Conservation (phyloP, 2,329 filamentous ascomycete genomes). For the Penicillium hordei region DNA sequence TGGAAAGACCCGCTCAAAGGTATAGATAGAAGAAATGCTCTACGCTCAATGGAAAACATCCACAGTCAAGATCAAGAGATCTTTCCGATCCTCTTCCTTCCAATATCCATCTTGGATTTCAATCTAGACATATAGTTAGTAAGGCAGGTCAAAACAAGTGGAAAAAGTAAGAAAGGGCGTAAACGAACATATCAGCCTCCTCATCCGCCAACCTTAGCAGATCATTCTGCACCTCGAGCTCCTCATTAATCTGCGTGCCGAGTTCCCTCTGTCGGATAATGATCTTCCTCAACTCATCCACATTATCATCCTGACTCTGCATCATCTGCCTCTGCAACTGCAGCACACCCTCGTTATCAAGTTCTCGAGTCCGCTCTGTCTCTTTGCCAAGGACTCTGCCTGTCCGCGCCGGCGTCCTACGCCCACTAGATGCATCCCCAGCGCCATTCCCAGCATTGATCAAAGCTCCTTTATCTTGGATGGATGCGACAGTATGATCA, state of each 20-base stretch:
- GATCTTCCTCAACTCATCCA: constrained; percentile 59
- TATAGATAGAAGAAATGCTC: neutral
- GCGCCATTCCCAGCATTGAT: constrained; percentile 30
- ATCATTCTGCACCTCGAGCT: constrained; percentile 62
- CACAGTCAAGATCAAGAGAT: constrained; percentile 39
- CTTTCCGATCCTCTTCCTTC: constrained; percentile 48
- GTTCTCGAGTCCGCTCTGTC: constrained; percentile 61
- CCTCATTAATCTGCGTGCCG: constrained; percentile 62
- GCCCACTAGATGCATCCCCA: constrained; percentile 12
- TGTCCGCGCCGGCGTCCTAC: constrained; percentile 39
- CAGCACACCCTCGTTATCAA: constrained; percentile 64
- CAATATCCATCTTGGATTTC: constrained; percentile 48
- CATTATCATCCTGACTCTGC: constrained; percentile 60
- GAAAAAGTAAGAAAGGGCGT: neutral
- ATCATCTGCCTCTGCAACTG: constrained; percentile 64
- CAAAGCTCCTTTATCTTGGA: constrained; percentile 48
- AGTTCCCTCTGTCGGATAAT: constrained; percentile 61
- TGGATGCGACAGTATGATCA: constrained; percentile 48
- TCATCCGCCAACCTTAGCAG: constrained; percentile 60
- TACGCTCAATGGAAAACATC: neutral
- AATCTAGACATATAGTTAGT: constrained; percentile 33
- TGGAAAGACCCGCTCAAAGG: neutral
- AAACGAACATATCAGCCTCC: constrained; percentile 52
- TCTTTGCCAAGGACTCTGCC: constrained; percentile 55
- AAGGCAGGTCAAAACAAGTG: neutral